phyloP scores from a whole-genome alignment of 1,139 yeast species.

The Protomyces macrosporus region DNA sequence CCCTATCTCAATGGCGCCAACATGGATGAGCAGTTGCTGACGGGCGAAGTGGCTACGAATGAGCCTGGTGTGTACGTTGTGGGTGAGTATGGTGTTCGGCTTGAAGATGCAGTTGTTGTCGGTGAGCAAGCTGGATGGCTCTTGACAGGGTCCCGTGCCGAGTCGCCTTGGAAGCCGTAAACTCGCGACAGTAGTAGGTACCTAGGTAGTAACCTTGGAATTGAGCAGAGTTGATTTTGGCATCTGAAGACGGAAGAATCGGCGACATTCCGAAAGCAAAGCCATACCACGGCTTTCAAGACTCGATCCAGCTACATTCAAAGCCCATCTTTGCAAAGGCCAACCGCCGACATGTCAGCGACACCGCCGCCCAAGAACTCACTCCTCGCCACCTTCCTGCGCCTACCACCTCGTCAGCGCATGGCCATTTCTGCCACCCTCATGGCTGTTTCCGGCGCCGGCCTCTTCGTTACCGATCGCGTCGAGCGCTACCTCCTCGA shows the following conservation, averaged over 20 bases:
- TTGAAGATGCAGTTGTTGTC: constrained; percentile 79
- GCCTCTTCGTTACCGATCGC: constrained; percentile 12
- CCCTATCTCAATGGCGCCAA: constrained; percentile 26
- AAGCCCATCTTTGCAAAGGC: too few relatives aligned
- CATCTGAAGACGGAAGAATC: too few relatives aligned
- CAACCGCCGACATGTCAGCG: constrained; percentile 2
- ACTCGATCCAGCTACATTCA: too few relatives aligned
- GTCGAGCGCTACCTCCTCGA: constrained; percentile 15
- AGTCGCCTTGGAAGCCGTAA: constrained; percentile 23
- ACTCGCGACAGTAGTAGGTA: neutral
- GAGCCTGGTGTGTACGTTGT: constrained; percentile 96
- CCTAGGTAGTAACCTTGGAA: neutral
- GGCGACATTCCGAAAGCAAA: too few relatives aligned
- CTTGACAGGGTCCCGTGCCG: constrained; percentile 36
- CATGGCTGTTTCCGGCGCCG: constrained; percentile 16
- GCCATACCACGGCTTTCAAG: too few relatives aligned
- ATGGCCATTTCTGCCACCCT: constrained; percentile 9
- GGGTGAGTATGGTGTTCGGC: constrained; percentile 50
- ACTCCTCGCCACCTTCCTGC: constrained; percentile 3
- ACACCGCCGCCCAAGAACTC: constrained; percentile 25
- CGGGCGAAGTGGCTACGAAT: constrained; percentile 60
- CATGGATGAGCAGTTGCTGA: neutral
- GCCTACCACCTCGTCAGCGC: constrained; percentile 14
- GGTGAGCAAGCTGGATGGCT: constrained; percentile 55
- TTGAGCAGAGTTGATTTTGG: too few relatives aligned